phyloP scores from a whole-genome alignment of 345 rosid species.

The Citrus unshiu region DNA sequence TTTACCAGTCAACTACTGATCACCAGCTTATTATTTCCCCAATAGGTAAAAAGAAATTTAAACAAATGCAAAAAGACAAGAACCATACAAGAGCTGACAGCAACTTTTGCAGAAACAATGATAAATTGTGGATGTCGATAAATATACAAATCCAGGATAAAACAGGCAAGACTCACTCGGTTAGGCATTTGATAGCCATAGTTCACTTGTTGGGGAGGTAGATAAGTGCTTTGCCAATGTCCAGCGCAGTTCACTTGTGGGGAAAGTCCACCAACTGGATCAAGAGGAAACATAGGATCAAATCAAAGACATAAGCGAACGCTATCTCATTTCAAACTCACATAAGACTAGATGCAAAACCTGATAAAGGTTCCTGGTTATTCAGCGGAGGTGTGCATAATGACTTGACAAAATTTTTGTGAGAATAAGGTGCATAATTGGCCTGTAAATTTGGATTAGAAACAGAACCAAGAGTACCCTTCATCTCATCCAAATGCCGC shows the following conservation, averaged over 20 bases:
- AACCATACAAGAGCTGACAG: background rate
- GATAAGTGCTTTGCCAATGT: slow-evolving; percentile 9
- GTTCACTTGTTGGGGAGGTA: slow-evolving; percentile 3
- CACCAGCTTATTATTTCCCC: background rate
- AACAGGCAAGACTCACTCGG: slow-evolving; percentile 10
- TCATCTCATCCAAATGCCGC: slow-evolving; percentile 27
- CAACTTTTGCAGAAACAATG: background rate
- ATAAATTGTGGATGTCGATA: background rate
- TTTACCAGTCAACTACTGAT: background rate
- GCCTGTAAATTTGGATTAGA: slow-evolving; percentile 6
- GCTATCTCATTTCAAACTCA: background rate
- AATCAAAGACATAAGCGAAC: background rate
- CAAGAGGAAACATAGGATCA: background rate
- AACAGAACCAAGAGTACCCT: slow-evolving; percentile 9
- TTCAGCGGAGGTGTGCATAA: background rate
- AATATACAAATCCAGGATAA: background rate
- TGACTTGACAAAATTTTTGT: slow-evolving; percentile 13
- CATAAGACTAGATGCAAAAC: slow-evolving; percentile 5
- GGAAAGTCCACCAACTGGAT: slow-evolving; percentile 9
- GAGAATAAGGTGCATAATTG: slow-evolving; percentile 2
- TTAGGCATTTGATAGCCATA: background rate
- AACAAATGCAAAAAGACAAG: background rate
- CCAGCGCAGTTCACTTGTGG: background rate
- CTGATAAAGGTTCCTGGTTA: slow-evolving; percentile 16
- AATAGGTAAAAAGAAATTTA: background rate